A percentile compares a stretch with the other conserved stretches of the same genome.
Conservation (phyloP, 352 stramenopile species). For the Thraustotheca clavata region DNA sequence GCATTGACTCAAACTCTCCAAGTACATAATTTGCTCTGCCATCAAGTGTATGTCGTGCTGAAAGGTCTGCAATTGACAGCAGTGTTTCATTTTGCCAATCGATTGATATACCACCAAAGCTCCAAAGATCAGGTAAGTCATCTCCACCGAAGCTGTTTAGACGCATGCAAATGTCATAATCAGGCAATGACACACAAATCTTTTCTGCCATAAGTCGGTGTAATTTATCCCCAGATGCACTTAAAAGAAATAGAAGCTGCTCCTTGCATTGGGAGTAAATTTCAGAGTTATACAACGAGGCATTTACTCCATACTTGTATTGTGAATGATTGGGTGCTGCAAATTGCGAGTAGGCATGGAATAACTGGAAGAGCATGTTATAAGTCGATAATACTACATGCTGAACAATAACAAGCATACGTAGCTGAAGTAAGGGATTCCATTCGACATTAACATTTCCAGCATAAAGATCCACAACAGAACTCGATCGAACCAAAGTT, state of each 20-base stretch:
- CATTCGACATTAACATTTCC: slow-evolving; percentile 39
- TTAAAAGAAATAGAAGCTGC: slow-evolving; percentile 41
- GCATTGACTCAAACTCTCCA: slow-evolving; percentile 60
- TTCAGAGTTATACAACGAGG: slow-evolving; percentile 31
- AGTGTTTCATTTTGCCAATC: slow-evolving; percentile 37
- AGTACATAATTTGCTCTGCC: slow-evolving; percentile 48
- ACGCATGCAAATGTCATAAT: slow-evolving; percentile 28
- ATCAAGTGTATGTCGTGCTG: slow-evolving; percentile 41
- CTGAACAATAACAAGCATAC: slow-evolving; percentile 52
- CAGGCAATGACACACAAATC: slow-evolving; percentile 30
- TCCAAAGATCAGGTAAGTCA: slow-evolving; percentile 65
- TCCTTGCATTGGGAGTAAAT: slow-evolving; percentile 35
- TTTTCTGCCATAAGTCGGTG: slow-evolving; percentile 50
- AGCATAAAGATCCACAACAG: slow-evolving; percentile 60
- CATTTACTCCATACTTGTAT: slow-evolving; percentile 62
- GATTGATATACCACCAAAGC: slow-evolving; percentile 41
- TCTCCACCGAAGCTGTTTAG: slow-evolving; percentile 52
- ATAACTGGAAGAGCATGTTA: slow-evolving; percentile 71
- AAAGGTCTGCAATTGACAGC: slow-evolving; percentile 29
- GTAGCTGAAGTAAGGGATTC: slow-evolving; percentile 45
- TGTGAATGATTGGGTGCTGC: slow-evolving; percentile 41
- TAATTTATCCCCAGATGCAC: slow-evolving; percentile 51
- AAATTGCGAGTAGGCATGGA: slow-evolving; percentile 40
- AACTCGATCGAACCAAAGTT: slow-evolving; percentile 35
- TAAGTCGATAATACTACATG: slow-evolving; percentile 57